Evolutionary conservation across 768 basidiomycete species (phyloP).

Genomic region (Agrocybe pediades): DNA sequence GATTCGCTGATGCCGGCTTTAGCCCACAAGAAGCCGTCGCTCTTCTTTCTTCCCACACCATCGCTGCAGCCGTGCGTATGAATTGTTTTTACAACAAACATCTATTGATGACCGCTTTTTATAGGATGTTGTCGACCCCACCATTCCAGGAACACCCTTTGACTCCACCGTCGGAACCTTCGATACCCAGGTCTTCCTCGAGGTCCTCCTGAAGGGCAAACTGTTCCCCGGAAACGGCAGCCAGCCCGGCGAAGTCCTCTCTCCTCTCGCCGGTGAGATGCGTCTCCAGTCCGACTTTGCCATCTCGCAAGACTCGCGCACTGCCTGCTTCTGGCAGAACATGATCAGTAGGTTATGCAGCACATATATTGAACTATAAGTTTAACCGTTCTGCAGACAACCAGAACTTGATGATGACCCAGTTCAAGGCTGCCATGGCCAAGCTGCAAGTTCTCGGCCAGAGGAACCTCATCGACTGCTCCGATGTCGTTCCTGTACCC

Average conservation of each 20-base stretch:
- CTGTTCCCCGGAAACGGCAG: constrained; percentile 20
- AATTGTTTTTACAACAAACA: background rate
- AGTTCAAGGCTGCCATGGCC: constrained; percentile 33
- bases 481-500: constrained; percentile 18
- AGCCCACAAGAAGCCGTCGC: constrained; percentile 25
- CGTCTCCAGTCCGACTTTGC: constrained; percentile 24
- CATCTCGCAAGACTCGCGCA: constrained; percentile 23
- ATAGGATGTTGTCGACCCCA: constrained; percentile 26
- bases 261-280: constrained; percentile 24
- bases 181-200: constrained; percentile 40
- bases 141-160: constrained; percentile 32
- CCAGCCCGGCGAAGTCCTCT: constrained; percentile 23
- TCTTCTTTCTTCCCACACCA: constrained; percentile 28
- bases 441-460: constrained; percentile 36
- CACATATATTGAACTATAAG: background rate
- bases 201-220: constrained; percentile 30
- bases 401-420: constrained; percentile 22
- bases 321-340: constrained; percentile 26
- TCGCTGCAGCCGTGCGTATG: constrained; percentile 24
- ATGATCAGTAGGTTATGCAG: constrained; percentile 15
- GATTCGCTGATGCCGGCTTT: constrained; percentile 31
- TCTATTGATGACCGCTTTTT: background rate
- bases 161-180: constrained; percentile 25
- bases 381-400: constrained; percentile 13
- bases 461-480: constrained; percentile 7